phyloP scores from a whole-genome alignment of 331 rosid genomes.

The Arachis monticola region DNA sequence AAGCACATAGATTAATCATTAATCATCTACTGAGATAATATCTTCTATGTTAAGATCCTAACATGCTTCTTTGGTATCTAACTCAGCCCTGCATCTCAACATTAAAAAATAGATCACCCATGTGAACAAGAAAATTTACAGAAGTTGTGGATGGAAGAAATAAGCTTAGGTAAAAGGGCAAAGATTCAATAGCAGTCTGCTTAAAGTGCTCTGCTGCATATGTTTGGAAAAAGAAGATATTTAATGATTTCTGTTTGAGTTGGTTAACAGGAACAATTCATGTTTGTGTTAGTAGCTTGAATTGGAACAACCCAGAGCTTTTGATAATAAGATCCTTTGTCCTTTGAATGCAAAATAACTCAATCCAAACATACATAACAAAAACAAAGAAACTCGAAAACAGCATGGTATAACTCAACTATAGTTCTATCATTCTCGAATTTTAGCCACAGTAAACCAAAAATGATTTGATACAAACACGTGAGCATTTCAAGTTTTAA shows the following conservation, averaged over 20 bases:
- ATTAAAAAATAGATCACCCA: background rate
- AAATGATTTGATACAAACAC: background rate
- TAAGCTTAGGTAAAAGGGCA: too few species aligned
- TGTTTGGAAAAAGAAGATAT: too few species aligned
- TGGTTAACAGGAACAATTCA: background rate
- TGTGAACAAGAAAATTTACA: background rate
- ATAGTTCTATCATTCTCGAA: background rate
- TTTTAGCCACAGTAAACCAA: background rate
- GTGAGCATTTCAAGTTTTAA: slow-evolving; percentile 15
- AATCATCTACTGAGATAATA: background rate
- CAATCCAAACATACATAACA: background rate
- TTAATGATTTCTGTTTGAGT: too few species aligned
- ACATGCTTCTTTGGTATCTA: background rate
- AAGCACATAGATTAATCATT: background rate
- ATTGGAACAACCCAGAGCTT: background rate
- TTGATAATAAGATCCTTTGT: background rate
- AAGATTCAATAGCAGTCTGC: too few species aligned
- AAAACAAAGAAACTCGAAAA: background rate
- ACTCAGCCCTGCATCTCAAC: background rate
- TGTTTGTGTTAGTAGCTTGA: background rate
- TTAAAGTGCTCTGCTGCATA: too few species aligned
- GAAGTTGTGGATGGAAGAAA: background rate
- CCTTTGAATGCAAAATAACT: background rate
- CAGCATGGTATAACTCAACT: slow-evolving; percentile 8
- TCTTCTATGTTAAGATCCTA: background rate